Percentiles rank a stretch among this genome's conserved stretches.
Evolutionary conservation across 2,329 filamentous ascomycete species (phyloP).

Genomic region (Geoglossum cookeanum): DNA sequence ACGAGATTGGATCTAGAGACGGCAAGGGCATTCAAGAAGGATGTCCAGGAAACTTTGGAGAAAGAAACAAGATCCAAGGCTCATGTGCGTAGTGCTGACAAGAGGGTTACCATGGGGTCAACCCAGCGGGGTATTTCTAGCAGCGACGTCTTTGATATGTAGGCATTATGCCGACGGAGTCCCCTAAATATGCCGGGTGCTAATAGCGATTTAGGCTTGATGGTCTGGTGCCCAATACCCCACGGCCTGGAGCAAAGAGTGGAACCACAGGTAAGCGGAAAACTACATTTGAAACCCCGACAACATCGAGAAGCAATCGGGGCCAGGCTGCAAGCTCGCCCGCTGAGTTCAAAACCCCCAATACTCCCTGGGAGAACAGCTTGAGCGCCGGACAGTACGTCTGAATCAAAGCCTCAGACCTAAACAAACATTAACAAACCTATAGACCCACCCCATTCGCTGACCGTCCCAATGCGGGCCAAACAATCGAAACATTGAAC

Average conservation of each 20-base stretch:
- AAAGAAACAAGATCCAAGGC: slow-evolving; percentile 50
- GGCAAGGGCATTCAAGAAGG: slow-evolving; percentile 63
- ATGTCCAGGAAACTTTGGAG: slow-evolving; percentile 69
- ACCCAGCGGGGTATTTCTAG: slow-evolving; percentile 40
- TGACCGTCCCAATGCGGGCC: slow-evolving; percentile 59
- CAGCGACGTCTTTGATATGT: slow-evolving; percentile 70
- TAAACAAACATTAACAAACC: slow-evolving; percentile 5
- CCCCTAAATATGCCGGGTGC: slow-evolving; percentile 4
- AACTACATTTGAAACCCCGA: slow-evolving; percentile 30
- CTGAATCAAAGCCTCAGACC: background rate
- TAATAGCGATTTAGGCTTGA: slow-evolving; percentile 22
- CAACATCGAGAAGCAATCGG: slow-evolving; percentile 24
- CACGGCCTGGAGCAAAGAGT: slow-evolving; percentile 19
- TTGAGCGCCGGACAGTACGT: background rate
- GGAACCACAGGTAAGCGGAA: slow-evolving; percentile 33
- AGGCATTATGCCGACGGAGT: slow-evolving; percentile 14
- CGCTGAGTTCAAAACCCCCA: slow-evolving; percentile 6
- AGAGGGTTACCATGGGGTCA: slow-evolving; percentile 33
- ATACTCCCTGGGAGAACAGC: background rate
- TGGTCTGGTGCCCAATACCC: slow-evolving; percentile 26
- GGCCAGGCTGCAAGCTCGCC: slow-evolving; percentile 31
- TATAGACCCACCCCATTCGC: slow-evolving; percentile 39
- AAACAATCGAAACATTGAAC: slow-evolving; percentile 71
- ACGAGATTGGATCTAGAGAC: slow-evolving; percentile 51
- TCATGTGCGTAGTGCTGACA: slow-evolving; percentile 44